Conservation (phyloP, 2,329 filamentous ascomycete species). For the Colletotrichum eremochloae region DNA sequence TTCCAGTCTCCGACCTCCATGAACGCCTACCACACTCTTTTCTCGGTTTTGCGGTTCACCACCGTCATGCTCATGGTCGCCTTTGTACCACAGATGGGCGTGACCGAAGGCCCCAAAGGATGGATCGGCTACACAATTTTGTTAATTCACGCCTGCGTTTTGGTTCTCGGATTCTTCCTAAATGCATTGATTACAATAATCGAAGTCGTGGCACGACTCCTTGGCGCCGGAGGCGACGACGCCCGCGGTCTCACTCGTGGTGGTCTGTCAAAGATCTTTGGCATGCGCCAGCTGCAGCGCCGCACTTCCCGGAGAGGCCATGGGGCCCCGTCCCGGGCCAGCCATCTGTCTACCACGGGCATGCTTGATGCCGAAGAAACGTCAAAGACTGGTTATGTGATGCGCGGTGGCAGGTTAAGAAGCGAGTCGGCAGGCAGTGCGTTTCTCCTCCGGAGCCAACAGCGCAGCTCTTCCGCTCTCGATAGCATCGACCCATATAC, state of each 20-base stretch:
- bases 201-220: conserved; percentile 85
- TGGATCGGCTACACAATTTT: conserved; percentile 97
- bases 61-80: conserved; percentile 82
- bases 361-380: conserved; percentile 81
- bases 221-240: conserved; percentile 85
- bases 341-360: conserved; percentile 83
- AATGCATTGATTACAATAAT: conserved; percentile 92
- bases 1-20: conserved; percentile 94
- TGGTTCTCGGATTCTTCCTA: conserved; percentile 93
- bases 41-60: conserved; percentile 81
- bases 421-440: conserved; percentile 73
- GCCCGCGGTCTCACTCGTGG: conserved; percentile 79
- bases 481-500: conserved; percentile 64
- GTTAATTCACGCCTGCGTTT: conserved; percentile 83
- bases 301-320: conserved; percentile 72
- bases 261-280: conserved; percentile 90
- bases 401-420: conserved; percentile 67
- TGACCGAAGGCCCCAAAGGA: conserved; percentile 83
- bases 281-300: conserved; percentile 87
- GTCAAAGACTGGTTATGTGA: conserved; percentile 71
- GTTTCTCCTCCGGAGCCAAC: conserved; percentile 57
- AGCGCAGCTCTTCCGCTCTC: conserved; percentile 68
- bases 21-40: conserved; percentile 94
- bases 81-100: conserved; percentile 86
- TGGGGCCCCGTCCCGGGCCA: conserved; percentile 75